Conservation (phyloP, 177 flowering plant species). For the Vitis hybrid region DNA sequence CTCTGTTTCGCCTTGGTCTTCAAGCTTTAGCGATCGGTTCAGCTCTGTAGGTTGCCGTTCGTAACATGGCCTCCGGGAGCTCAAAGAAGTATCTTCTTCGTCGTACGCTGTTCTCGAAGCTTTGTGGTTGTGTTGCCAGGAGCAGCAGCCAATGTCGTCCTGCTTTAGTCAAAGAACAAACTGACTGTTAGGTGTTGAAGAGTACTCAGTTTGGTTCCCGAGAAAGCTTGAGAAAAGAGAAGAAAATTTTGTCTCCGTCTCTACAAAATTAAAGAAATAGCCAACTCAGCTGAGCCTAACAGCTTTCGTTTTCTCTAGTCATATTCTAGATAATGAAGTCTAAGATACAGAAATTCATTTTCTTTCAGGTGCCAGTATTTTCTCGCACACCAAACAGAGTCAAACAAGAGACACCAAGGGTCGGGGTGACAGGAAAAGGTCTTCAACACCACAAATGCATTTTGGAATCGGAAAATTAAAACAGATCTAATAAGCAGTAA, state of each 20-base stretch:
- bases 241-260: background rate
- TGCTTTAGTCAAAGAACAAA: conserved; percentile 1
- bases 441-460: background rate
- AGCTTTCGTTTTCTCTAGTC: too few relatives aligned
- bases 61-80: conserved; percentile 14
- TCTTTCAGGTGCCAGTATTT: background rate
- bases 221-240: background rate
- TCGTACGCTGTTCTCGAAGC: background rate
- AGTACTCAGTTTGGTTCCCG: background rate
- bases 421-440: background rate
- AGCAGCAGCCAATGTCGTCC: conserved; percentile 21
- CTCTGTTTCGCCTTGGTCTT: conserved; percentile 4
- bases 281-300: too few relatives aligned
- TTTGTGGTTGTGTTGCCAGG: conserved; percentile 1
- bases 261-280: background rate
- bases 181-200: too few relatives aligned
- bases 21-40: background rate
- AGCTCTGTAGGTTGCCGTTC: conserved; percentile 9
- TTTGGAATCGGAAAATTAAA: background rate
- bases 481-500: background rate
- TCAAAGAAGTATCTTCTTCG: conserved; percentile 9
- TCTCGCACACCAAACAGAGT: background rate
- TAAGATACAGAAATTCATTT: background rate
- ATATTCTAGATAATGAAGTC: background rate
- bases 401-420: background rate